Base-by-base conservation (phyloP, 768 basidiomycete genomes). In the Tulasnella sp. region DNA sequence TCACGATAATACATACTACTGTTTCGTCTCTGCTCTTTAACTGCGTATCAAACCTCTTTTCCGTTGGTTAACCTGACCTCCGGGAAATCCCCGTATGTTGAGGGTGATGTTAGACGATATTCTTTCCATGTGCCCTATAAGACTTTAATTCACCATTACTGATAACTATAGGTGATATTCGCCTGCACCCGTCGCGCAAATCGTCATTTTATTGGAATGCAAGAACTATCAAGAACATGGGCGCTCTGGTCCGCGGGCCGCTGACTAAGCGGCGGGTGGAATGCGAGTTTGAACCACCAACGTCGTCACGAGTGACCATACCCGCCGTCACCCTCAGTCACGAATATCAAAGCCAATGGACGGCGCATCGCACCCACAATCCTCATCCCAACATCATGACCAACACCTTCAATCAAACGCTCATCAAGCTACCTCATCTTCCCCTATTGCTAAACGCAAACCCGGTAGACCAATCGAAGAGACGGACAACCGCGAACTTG, bases 401-500 rank as follows among this genome's bases (percentile, higher is more conserved):
- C 62, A 68, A 68, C 62, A 68, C 34, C 62, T 68, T 68, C 62
- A 68, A 68, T 14, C 73, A 16, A 74, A 9, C 73, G 39, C 73
- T 40, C 38, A 74, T 46, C 39, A 40, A 74, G 38, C n/a, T 24
- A 31, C 75, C 27, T 34, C 12, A 34, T 39, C 42, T 48, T 39
- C 52, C 12, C 52, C 46, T 40, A 58, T 36, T 42, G 56, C 56
- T 18, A 77, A 77, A 62, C 76, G 76, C 36, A 56, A 56, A 38
- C 76, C 76, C 16, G 76, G 76, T 16, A 34, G 76, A 77, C 76
- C 76, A 19, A 77, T 77, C 16, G 36, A 46, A n/a, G 56, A 52
- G 36, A 77, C 56, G 8, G 62, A 71, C 62, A 80, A 73, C 75
- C 76, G 40, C 24, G 80, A 80, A 21, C 73, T 75, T n/a, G 71